Conservation (phyloP, 2,329 filamentous ascomycete species). For the Fusarium mexicanum region DNA sequence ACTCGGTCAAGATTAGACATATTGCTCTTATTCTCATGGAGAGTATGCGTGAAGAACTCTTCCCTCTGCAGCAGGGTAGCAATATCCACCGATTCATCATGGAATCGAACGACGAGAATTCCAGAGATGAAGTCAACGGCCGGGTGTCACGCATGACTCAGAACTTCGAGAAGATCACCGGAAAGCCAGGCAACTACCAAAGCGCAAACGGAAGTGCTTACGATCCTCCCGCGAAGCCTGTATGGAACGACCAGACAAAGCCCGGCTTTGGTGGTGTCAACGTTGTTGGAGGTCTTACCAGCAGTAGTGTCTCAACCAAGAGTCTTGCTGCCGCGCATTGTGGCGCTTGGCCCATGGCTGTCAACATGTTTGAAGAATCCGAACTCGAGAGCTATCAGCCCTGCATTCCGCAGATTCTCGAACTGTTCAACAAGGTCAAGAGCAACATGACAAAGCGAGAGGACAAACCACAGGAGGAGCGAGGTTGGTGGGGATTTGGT, state of each 20-base stretch:
- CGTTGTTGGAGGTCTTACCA: constrained; percentile 51
- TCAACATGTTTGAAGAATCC: constrained; percentile 55
- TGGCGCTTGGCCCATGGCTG: constrained; percentile 52
- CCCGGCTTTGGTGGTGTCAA: constrained; percentile 52
- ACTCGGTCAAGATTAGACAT: constrained; percentile 52
- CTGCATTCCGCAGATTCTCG: constrained; percentile 53
- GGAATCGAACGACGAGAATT: constrained; percentile 44
- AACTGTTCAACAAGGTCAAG: constrained; percentile 44
- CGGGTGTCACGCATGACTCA: constrained; percentile 44
- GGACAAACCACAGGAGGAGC: neutral
- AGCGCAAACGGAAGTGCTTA: constrained; percentile 38
- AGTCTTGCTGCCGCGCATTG: constrained; percentile 54
- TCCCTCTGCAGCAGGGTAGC: constrained; percentile 54
- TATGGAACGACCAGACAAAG: constrained; percentile 33
- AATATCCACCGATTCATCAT: constrained; percentile 49
- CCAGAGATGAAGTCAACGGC: constrained; percentile 44
- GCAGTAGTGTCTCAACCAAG: constrained; percentile 55
- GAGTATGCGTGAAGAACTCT: constrained; percentile 56
- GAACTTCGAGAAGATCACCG: constrained; percentile 35
- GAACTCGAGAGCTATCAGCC: constrained; percentile 55
- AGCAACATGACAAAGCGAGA: constrained; percentile 10
- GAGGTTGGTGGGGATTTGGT: constrained; percentile 12
- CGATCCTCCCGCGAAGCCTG: constrained; percentile 37
- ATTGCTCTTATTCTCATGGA: constrained; percentile 56
- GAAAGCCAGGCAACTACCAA: constrained; percentile 30